Evolutionary conservation across 2,329 filamentous ascomycete genomes (phyloP).

Genomic region (Fusarium staphyleae): DNA sequence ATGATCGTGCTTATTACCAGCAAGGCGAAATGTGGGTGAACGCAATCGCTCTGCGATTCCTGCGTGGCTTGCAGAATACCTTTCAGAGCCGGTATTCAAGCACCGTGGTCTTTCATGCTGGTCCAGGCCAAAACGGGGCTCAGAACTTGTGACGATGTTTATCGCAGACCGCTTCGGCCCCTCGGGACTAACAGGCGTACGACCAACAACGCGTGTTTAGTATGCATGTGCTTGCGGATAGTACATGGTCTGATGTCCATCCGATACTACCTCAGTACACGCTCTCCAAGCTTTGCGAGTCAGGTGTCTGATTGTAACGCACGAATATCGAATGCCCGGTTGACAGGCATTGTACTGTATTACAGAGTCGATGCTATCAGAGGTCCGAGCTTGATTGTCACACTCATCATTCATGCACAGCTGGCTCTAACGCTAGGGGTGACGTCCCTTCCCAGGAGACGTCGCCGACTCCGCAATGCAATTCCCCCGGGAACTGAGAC

Average conservation of each 20-base stretch:
- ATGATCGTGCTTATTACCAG: background rate
- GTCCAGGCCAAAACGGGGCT: background rate
- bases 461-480: conserved; percentile 12
- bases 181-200: conserved; percentile 2
- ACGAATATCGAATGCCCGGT: background rate
- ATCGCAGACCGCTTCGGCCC: conserved; percentile 3
- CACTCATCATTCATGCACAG: conserved; percentile 24
- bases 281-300: background rate
- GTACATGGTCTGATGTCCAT: conserved; percentile 7
- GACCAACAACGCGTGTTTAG: background rate
- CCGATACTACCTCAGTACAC: background rate
- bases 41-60: background rate
- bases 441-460: conserved; percentile 9
- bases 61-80: conserved; percentile 3
- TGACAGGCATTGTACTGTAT: background rate
- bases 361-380: background rate
- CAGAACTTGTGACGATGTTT: conserved; percentile 1
- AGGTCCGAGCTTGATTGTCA: conserved; percentile 21
- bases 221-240: background rate
- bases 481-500: conserved; percentile 38
- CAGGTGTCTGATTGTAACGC: background rate
- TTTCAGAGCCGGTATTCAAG: conserved; percentile 2
- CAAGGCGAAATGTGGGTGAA: too few relatives aligned
- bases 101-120: background rate
- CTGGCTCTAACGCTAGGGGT: background rate